phyloP scores from a whole-genome alignment of 305 asterid genomes.

The Fraxinus platypoda region DNA sequence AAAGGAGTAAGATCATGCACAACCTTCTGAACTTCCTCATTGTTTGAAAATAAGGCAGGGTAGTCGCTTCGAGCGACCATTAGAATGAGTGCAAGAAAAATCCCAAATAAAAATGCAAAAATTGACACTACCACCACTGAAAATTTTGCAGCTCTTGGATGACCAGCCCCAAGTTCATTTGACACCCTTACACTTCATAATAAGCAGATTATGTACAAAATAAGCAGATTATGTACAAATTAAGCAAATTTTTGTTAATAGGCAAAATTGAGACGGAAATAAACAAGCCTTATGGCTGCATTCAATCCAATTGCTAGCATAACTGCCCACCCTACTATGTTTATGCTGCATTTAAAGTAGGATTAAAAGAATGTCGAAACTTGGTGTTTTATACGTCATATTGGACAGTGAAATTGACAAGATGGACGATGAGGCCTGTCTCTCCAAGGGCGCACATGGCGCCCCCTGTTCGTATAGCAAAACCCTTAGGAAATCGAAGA shows the following conservation, averaged over 20 bases:
- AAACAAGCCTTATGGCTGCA: constrained; percentile 4
- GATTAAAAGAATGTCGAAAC: background rate
- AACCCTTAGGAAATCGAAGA: background rate
- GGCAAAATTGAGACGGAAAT: background rate
- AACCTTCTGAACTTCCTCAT: background rate
- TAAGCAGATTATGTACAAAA: background rate
- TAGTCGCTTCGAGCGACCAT: background rate
- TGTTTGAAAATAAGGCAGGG: background rate
- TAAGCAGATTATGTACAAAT: too few relatives aligned
- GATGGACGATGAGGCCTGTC: too few relatives aligned
- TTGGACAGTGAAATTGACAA: too few relatives aligned
- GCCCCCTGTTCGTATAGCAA: too few relatives aligned
- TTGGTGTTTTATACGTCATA: background rate
- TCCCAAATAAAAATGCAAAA: background rate
- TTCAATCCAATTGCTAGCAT: background rate
- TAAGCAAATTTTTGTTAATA: too few relatives aligned
- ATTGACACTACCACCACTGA: constrained; percentile 2
- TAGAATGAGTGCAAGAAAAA: constrained; percentile 8
- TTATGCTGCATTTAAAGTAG: background rate
- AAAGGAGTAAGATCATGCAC: background rate
- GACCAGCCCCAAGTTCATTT: background rate
- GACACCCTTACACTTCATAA: background rate
- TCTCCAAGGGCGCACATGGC: too few relatives aligned
- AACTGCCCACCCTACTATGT: background rate
- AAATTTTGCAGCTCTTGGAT: background rate